These are phyloP conservation scores for Boletus semigastroideus DNA, from an alignment of 1,284 basidiomycete genomes.

Conservation along the genomic window DNA sequence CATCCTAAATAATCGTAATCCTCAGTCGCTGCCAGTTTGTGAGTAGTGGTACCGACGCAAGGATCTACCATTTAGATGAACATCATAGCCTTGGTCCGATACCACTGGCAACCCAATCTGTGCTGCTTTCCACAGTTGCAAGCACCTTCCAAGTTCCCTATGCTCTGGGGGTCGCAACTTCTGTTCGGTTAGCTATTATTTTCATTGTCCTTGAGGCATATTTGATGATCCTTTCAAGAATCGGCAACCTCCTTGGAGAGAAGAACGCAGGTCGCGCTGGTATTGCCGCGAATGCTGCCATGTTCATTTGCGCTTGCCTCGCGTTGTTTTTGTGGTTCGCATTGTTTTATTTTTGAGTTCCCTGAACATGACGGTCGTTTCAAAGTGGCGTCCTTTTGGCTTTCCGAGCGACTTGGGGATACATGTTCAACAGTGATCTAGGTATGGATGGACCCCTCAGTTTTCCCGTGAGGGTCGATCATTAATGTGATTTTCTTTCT, in stretches of 20 bases:
- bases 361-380: constrained; percentile 9
- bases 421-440: constrained; percentile 83
- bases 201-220: background rate
- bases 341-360: constrained; percentile 3
- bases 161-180: constrained; percentile 76
- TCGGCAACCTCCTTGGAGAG: constrained; percentile 83
- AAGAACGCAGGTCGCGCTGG: constrained; percentile 65
- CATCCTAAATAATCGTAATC: background rate
- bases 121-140: constrained; percentile 71
- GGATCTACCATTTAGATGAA: constrained; percentile 12
- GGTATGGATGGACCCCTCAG: constrained; percentile 37
- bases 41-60: constrained; percentile 23
- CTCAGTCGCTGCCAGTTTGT: constrained; percentile 60
- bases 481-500: background rate
- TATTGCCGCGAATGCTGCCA: constrained; percentile 58
- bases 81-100: constrained; percentile 52
- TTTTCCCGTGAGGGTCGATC: background rate
- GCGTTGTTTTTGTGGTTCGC: constrained; percentile 61
- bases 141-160: constrained; percentile 87
- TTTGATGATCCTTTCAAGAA: constrained; percentile 38
- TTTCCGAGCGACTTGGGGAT: constrained; percentile 76
- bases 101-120: constrained; percentile 69
- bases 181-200: constrained; percentile 62
- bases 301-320: constrained; percentile 61
- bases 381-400: constrained; percentile 65